Base-by-base conservation (phyloP, 2,329 filamentous ascomycete species). In the Epichloe typhina region DNA sequence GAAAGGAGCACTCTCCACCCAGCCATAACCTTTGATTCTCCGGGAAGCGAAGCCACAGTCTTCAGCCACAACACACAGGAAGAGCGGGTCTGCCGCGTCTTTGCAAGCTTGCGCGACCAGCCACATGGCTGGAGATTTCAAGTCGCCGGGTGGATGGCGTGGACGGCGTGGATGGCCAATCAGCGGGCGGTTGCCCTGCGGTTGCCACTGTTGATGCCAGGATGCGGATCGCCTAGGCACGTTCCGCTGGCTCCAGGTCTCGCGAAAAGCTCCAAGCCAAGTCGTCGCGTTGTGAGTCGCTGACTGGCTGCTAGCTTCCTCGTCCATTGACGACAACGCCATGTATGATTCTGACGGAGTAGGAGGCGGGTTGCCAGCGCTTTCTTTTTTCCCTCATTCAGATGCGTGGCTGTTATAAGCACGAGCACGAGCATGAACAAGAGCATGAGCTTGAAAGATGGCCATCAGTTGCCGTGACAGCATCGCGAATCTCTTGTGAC, bases 151-250 rank as follows among this genome's bases (percentile, higher is more conserved):
- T 26, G 23, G 23, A 23, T 6, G 23, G 6, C 23, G 21, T 21
- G 21, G 21, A 21, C 5, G 21, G 21, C 21, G 23, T 26, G 23
- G 23, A 26, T 21, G 53, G 53, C 74, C 73, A 77, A 77, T 76
- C 50, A 64, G 23, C 58, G 39, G 4, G 13, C 60, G 62, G 79
- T 83, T 83, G 77, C 76, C 59, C 65, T 57, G 75, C 65, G 61
- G 76, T 79, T 78, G 73, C 70, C 62, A 65, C 56, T 78, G 72
- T 77, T 77, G 71, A 76, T 54, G 47, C 58, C 55, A 57, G 45
- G 53, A 54, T 52, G 46, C 54, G 52, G 46, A 41, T 46, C 26
- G 47, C 26, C 53, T 49, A 47, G 53, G 55, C 57, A 58, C 57
- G 56, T 58, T 57, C 53, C 54, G 48, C 23, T 43, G 12, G 35